phyloP scores from a whole-genome alignment of 768 basidiomycete genomes.

The Auriscalpium vulgare region DNA sequence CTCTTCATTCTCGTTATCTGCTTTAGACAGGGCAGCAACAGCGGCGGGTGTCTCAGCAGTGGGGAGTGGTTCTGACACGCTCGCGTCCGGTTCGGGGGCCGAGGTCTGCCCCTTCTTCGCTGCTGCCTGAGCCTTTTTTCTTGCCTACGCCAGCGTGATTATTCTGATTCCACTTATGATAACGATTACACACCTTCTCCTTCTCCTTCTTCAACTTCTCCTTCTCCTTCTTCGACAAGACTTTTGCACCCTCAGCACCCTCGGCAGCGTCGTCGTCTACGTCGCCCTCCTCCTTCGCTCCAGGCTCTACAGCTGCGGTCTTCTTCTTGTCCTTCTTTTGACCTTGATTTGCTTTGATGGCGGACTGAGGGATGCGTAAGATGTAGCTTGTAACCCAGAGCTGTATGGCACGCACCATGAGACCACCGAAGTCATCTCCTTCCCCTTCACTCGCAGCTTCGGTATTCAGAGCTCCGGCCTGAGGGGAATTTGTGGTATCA shows the following conservation, averaged over 20 bases:
- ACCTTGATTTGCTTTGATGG: conserved; percentile 48
- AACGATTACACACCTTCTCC: conserved; percentile 62
- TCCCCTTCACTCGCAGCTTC: conserved; percentile 39
- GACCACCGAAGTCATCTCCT: conserved; percentile 63
- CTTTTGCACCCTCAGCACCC: conserved; percentile 41
- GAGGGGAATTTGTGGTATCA: conserved; percentile 34
- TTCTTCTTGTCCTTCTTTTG: conserved; percentile 52
- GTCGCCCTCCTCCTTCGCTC: conserved; percentile 28
- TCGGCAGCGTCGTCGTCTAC: conserved; percentile 40
- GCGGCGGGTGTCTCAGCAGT: conserved; percentile 1
- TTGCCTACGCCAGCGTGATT: conserved; percentile 46
- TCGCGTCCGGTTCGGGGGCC: not conserved
- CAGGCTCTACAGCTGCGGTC: conserved; percentile 15
- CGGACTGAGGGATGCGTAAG: conserved; percentile 36
- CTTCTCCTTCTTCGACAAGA: conserved; percentile 93
- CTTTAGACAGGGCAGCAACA: conserved; percentile 18
- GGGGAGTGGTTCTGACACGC: conserved; percentile 17
- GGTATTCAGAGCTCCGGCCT: conserved; percentile 29
- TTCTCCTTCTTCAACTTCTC: conserved; percentile 95
- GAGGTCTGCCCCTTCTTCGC: conserved; percentile 53
- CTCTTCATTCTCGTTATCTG: conserved; percentile 48
- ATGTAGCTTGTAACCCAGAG: not conserved
- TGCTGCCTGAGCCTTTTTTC: conserved; percentile 90
- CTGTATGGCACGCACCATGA: conserved; percentile 48
- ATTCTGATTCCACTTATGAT: not conserved